Percentiles rank a stretch among this genome's conserved stretches.
These are phyloP conservation scores for Saccharomyces hybrid DNA, from an alignment of 1,139 yeast species.

Conservation along the genomic window DNA sequence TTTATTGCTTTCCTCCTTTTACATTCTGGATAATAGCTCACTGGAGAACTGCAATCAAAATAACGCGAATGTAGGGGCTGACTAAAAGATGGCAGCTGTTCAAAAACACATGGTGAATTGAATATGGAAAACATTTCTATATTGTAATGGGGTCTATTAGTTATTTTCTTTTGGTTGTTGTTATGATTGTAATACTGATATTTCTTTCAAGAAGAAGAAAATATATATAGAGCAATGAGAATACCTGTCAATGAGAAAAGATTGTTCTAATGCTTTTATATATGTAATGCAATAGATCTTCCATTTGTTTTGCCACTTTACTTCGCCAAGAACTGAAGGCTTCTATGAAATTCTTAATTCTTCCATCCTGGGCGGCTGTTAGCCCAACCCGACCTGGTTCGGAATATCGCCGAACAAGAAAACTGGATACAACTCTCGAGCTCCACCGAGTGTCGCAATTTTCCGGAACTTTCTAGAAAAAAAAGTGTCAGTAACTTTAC, in stretches of 20 bases:
- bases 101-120: slow-evolving; percentile 22
- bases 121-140: slow-evolving; percentile 14
- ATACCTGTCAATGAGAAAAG: not conserved
- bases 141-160: not conserved
- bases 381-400: not conserved
- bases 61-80: slow-evolving; percentile 3
- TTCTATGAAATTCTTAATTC: not conserved
- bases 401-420: not conserved
- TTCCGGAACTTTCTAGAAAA: slow-evolving; percentile 10
- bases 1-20: slow-evolving; percentile 10
- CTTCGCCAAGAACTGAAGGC: not conserved
- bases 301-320: not conserved
- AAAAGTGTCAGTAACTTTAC: not conserved
- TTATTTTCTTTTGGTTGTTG: not conserved
- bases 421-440: not conserved
- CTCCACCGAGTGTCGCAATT: not conserved
- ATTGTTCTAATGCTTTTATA: not conserved
- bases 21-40: slow-evolving; percentile 9
- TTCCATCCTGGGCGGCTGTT: not conserved
- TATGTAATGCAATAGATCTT: not conserved
- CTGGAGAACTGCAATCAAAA: slow-evolving; percentile 4
- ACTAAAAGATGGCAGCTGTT: slow-evolving; percentile 16
- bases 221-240: not conserved
- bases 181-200: not conserved
- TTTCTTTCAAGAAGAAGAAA: too few species aligned